Conservation (phyloP, 176 grass and related monocot species). For the Carex parvula region DNA sequence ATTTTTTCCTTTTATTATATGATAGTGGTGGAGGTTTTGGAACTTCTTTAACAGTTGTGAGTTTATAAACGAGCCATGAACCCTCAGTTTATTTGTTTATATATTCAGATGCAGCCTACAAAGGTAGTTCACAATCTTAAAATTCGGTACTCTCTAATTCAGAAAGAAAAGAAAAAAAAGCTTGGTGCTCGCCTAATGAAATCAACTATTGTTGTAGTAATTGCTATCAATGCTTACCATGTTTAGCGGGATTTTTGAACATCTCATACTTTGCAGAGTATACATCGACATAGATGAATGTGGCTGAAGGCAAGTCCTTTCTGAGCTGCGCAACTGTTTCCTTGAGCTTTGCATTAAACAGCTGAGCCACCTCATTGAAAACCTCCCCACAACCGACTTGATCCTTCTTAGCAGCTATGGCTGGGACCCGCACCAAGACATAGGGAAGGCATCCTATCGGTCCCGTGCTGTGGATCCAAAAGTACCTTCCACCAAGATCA, state of each 20-base stretch:
- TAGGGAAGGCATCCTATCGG: constrained; percentile 91
- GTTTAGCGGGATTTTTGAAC: constrained; percentile 53
- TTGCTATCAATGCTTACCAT: constrained; percentile 39
- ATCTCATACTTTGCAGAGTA: constrained; percentile 78
- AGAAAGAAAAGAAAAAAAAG: neutral
- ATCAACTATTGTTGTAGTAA: neutral
- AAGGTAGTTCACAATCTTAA: neutral
- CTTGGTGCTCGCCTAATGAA: neutral
- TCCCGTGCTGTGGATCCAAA: constrained; percentile 98
- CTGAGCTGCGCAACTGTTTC: constrained; percentile 64
- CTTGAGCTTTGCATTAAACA: constrained; percentile 68
- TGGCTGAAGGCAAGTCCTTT: constrained; percentile 37
- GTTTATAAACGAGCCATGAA: neutral
- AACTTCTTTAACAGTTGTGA: neutral
- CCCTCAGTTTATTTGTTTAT: neutral
- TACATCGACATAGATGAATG: constrained; percentile 83
- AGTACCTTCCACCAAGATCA: constrained; percentile 55
- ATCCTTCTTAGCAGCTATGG: constrained; percentile 33
- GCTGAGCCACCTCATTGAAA: constrained; percentile 72
- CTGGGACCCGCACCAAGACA: constrained; percentile 41
- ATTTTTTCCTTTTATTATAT: neutral
- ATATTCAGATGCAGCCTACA: neutral
- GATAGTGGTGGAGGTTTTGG: neutral
- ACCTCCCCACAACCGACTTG: constrained; percentile 47
- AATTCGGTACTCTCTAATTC: neutral